Evolutionary conservation across 495 filamentous ascomycete species (phyloP), one percentile per base, ranked within the genome.

Genomic region (Aspergillus hancockii): DNA sequence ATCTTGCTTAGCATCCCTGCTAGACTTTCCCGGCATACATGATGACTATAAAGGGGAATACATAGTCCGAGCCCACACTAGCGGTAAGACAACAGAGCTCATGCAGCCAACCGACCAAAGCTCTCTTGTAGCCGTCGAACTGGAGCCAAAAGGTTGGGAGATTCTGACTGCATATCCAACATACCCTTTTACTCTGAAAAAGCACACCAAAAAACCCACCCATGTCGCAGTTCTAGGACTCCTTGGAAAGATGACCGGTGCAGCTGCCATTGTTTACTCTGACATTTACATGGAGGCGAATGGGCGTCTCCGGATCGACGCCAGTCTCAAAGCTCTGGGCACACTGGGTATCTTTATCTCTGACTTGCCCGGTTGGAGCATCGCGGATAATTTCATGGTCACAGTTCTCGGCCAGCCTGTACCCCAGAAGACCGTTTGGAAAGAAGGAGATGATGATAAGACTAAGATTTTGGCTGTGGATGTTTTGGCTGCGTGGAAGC

Each of bases 201-300:
- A 6, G 41, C 5, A 16, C 18, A 57, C 6, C 31, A 12, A 19
- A 10, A 22, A n/a, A 5, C 51, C 59, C 9, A 75, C 71, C 13
- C 65, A 81, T 47, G 72, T 90, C 13, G 88, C 88, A 0, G 83
- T 88, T n/a, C 71, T 98, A 3, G 94, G 94, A 10, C 75, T 98
- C 4, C 61, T 97, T 22, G 90, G 82, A 16, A 96, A 96, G 69
- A 95, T 98, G 88, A 91, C 92, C 3, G 94, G 92, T 8, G 85
- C 86, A 2, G 92, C 90, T 0, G 94, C 91, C 0, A 77, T 97
- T 14, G 65, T 88, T 1, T 74, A 69, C 9, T 86, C 78, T 13
- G 77, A 80, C n/a, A 80, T 85, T 14, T 79, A 75, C 23, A 64
- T 85, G 8, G 73, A 82, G 10, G 74, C 83, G 25, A 87, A 83